A percentile compares a stretch with the other conserved stretches of the same genome.
phyloP scores from a whole-genome alignment of 768 basidiomycete genomes.

The Leccinum truebloodii region DNA sequence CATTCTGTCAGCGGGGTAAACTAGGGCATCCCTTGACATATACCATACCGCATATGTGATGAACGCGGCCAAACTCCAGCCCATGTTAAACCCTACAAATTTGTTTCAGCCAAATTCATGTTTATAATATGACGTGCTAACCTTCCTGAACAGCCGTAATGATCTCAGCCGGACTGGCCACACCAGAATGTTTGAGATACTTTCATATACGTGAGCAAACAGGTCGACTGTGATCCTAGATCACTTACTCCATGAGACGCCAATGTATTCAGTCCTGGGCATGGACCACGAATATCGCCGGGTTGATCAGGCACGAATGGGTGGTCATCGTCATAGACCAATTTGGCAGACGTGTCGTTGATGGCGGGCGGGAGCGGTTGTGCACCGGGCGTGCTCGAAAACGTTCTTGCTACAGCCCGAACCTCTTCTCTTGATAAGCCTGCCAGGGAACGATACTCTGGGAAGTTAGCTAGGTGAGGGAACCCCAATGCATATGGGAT shows the following conservation, averaged over 20 bases:
- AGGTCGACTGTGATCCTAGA: not conserved
- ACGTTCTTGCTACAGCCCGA: constrained; percentile 12
- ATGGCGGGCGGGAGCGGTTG: constrained; percentile 24
- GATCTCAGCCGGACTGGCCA: constrained; percentile 24
- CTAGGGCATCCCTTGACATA: not conserved
- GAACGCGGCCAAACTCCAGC: constrained; percentile 21
- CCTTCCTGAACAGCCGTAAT: constrained; percentile 29
- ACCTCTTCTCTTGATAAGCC: constrained; percentile 22
- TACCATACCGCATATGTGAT: constrained; percentile 23
- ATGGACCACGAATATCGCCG: constrained; percentile 29
- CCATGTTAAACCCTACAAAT: constrained; percentile 27
- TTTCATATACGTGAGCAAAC: constrained; percentile 1
- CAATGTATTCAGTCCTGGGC: constrained; percentile 27
- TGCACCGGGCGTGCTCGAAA: constrained; percentile 23
- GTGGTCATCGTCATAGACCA: constrained; percentile 22
- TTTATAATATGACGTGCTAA: not conserved
- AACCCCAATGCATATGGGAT: constrained; percentile 13
- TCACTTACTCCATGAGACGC: constrained; percentile 29
- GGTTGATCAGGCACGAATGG: constrained; percentile 15
- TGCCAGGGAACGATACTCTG: constrained; percentile 22
- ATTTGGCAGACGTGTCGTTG: constrained; percentile 26
- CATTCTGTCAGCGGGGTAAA: not conserved
- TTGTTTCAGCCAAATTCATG: not conserved
- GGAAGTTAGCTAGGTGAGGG: constrained; percentile 17
- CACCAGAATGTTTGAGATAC: constrained; percentile 24